Evolutionary conservation across 495 filamentous ascomycete species (phyloP), one percentile per base, ranked within the genome.

Genomic region (Aspergillus affinis): DNA sequence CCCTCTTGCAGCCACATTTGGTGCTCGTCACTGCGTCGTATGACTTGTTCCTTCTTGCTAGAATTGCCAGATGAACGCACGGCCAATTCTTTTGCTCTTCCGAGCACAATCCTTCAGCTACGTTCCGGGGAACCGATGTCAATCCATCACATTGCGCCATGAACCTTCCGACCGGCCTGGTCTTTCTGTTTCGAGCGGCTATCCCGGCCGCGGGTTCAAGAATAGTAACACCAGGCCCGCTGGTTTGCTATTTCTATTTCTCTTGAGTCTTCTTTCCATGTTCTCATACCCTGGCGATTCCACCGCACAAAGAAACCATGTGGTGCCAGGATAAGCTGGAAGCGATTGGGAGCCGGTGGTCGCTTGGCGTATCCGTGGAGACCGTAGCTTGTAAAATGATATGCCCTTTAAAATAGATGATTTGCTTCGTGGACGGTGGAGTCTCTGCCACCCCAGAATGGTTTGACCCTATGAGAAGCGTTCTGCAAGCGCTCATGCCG

Each of bases 401-500:
- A 51, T 27, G 29, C 21, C 48, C 27, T 41, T 26, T 45, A 29
- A 10, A 23, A 21, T 8, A 45, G 52, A 46, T 65, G 65, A 68
- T 68, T 68, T 61, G 65, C 48, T 61, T 50, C 29, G 46, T 32
- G 9, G 17, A 48, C 6, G 20, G 63, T 65, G 63, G 57, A 57
- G 60, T 54, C 48, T 52, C 54, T n/a, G 48, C 20, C 54, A 49
- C 56, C 45, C 54, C 29, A 26, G 21, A 32, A 8, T 23, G 17
- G 36, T 13, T 19, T 26, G 29, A 52, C 54, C 74, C 74, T 71
- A 75, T 75, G 21, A 63, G 23, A 61, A 8, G 13, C 52, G 54
- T 61, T 65, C 68, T 77, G 69, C 69, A 77, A 72, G 72, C 74
- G 73, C 73, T 54, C 54, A 56, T 64, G 56, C 67, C 65, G 57